A percentile compares a stretch with the other conserved stretches of the same genome.
phyloP scores from a whole-genome alignment of 73 alveolate genomes.

The Paramecium primaurelia region DNA sequence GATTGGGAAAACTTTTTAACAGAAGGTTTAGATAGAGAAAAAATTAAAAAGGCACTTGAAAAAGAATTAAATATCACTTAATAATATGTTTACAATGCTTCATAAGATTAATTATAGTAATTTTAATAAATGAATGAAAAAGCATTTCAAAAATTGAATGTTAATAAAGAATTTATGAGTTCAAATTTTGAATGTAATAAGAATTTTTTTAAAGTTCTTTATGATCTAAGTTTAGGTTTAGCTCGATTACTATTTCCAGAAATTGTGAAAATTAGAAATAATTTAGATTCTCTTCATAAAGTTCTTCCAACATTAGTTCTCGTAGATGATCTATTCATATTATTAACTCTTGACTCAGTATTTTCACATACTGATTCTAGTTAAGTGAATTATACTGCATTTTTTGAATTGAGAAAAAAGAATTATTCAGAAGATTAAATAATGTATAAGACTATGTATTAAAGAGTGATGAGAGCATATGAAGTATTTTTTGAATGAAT shows the following conservation, averaged over 20 bases:
- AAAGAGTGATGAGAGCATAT: slow-evolving; percentile 23
- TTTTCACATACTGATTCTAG: background rate
- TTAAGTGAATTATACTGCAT: background rate
- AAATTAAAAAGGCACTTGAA: slow-evolving; percentile 1
- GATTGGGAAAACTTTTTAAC: slow-evolving; percentile 28
- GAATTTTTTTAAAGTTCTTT: background rate
- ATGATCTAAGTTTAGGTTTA: slow-evolving; percentile 23
- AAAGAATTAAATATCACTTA: slow-evolving; percentile 1
- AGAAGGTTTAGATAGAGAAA: background rate
- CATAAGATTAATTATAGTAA: background rate
- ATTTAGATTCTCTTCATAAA: slow-evolving; percentile 24
- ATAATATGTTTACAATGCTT: slow-evolving; percentile 14
- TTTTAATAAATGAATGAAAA: background rate
- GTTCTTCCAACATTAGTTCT: background rate
- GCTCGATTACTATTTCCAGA: slow-evolving; percentile 28
- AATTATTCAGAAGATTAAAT: background rate
- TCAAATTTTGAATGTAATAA: background rate
- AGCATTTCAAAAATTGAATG: slow-evolving; percentile 14
- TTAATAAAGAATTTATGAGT: slow-evolving; percentile 35
- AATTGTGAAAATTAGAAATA: slow-evolving; percentile 18
- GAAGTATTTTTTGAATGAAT: slow-evolving; percentile 39
- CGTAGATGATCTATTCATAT: slow-evolving; percentile 11
- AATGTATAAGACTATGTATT: background rate
- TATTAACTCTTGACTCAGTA: slow-evolving; percentile 8
- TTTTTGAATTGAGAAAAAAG: background rate